Percentiles rank a stretch among this genome's conserved stretches.
Evolutionary conservation across 768 basidiomycete species (phyloP).

Genomic region (Coprinopsis cinerea): DNA sequence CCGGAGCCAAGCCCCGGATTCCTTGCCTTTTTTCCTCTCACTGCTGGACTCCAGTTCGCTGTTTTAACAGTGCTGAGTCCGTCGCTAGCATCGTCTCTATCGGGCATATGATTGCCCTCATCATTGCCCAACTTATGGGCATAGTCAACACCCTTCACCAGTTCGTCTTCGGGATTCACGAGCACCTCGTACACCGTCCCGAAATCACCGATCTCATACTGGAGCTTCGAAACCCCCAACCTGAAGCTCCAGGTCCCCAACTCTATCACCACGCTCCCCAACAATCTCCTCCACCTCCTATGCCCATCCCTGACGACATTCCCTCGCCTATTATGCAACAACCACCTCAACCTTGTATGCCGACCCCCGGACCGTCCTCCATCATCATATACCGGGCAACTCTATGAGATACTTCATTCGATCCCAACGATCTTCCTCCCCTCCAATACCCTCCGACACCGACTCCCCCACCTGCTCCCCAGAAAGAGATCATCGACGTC

Average conservation of each 20-base stretch:
- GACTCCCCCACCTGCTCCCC: too few species aligned
- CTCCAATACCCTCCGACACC: too few species aligned
- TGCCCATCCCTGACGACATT: not conserved
- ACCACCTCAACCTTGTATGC: too few species aligned
- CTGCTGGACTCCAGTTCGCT: too few species aligned
- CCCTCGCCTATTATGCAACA: not conserved
- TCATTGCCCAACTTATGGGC: not conserved
- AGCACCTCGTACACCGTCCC: not conserved
- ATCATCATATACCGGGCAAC: too few species aligned
- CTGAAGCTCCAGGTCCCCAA: not conserved
- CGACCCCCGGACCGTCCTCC: not conserved
- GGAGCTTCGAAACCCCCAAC: not conserved
- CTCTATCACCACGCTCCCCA: not conserved
- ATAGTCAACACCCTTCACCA: not conserved
- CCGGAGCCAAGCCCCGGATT: too few species aligned
- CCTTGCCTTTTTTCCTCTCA: too few species aligned
- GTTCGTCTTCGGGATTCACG: not conserved
- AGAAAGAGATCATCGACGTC: too few species aligned
- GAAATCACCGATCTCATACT: not conserved
- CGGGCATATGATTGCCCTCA: not conserved
- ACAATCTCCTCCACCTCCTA: not conserved
- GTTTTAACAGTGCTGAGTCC: too few species aligned
- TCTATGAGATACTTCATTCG: too few species aligned
- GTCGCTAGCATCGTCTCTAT: not conserved
- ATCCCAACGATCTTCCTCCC: too few species aligned